Evolutionary conservation across 257 asterid genomes (phyloP).

Genomic region (Linaria vulgaris): DNA sequence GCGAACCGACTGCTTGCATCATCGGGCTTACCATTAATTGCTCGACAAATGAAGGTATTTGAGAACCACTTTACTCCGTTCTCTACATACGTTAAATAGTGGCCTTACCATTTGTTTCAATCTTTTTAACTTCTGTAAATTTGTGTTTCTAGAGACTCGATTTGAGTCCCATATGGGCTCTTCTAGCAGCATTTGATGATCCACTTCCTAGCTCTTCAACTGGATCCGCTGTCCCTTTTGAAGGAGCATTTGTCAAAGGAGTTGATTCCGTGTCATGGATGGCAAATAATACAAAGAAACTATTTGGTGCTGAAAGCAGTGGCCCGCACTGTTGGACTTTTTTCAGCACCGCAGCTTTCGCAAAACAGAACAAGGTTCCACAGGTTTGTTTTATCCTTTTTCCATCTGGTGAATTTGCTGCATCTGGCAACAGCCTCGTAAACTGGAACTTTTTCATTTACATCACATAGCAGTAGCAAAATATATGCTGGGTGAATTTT

Average conservation of each 20-base stretch:
- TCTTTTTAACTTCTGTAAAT: conserved; percentile 19
- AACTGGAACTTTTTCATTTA: neutral
- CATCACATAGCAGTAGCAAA: neutral
- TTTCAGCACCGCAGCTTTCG: conserved; percentile 80
- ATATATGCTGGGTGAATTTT: neutral
- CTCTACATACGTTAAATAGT: conserved; percentile 13
- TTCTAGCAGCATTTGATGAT: conserved; percentile 86
- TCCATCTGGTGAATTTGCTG: neutral
- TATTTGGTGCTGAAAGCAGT: conserved; percentile 43
- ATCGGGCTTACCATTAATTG: conserved; percentile 92
- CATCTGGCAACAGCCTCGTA: neutral
- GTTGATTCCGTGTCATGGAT: conserved; percentile 92
- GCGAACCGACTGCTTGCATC: conserved; percentile 86
- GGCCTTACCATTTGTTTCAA: conserved; percentile 13
- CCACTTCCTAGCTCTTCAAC: conserved; percentile 62
- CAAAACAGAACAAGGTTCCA: conserved; percentile 83
- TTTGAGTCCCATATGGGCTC: conserved; percentile 94
- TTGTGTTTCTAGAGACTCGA: conserved; percentile 60
- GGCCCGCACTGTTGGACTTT: conserved; percentile 90
- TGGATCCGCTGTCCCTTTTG: conserved; percentile 47
- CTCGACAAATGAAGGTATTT: conserved; percentile 92
- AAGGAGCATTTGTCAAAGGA: conserved; percentile 92
- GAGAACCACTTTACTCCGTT: conserved; percentile 17
- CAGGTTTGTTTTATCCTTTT: conserved; percentile 55
- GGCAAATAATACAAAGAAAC: conserved; percentile 75